phyloP scores from a whole-genome alignment of 1,139 yeast genomes.

The Nakaseomyces kungkrabaensis region DNA sequence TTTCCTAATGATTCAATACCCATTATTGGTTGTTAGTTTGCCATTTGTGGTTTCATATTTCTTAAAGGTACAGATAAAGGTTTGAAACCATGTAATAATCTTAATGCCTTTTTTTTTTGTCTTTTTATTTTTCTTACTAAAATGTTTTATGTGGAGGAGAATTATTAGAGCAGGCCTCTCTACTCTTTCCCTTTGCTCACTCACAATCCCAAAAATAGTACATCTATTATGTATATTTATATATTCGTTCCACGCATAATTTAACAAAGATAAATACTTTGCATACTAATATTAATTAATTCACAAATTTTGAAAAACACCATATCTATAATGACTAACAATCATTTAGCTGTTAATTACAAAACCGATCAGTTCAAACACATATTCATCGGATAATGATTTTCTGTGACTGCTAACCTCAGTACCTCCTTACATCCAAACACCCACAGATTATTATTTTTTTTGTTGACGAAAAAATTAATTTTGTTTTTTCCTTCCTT shows the following conservation, averaged over 20 bases:
- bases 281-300: no score
- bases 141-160: no score
- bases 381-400: background rate
- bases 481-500: no score
- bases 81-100: background rate
- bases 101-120: background rate
- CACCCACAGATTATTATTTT: background rate
- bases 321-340: no score
- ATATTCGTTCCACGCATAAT: background rate
- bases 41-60: slow-evolving; percentile 60
- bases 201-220: no score
- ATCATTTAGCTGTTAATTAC: no score
- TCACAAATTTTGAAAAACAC: no score
- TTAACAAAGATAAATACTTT: background rate
- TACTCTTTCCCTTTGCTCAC: no score
- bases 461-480: no score
- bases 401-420: background rate
- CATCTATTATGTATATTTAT: no score
- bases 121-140: background rate
- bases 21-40: slow-evolving; percentile 45
- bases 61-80: slow-evolving; percentile 31
- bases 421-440: background rate
- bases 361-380: no score
- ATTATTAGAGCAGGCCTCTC: no score
- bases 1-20: slow-evolving; percentile 52